Percentiles rank a stretch among this genome's conserved stretches.
phyloP scores from a whole-genome alignment of 2,329 filamentous ascomycete genomes.

The Rasamsonia emersonii region DNA sequence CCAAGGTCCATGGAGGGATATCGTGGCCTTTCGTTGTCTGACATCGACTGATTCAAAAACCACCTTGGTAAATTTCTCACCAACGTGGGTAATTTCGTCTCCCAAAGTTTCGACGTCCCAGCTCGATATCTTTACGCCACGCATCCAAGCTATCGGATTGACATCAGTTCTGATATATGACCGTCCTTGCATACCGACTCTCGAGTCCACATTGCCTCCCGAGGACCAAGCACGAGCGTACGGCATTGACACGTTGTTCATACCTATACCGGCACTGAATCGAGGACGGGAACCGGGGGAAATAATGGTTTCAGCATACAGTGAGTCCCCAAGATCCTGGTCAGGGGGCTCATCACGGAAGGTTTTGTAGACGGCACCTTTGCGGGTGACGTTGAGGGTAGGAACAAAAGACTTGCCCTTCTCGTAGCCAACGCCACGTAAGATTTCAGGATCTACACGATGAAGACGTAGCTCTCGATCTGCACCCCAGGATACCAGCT shows the following conservation, averaged over 20 bases:
- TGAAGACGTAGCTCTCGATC: constrained; percentile 77
- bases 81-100: constrained; percentile 54
- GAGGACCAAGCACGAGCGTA: constrained; percentile 42
- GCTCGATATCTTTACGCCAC: constrained; percentile 52
- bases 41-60: constrained; percentile 52
- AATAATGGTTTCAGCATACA: constrained; percentile 21
- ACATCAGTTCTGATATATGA: constrained; percentile 41
- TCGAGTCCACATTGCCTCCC: constrained; percentile 40
- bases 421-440: constrained; percentile 62
- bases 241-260: constrained; percentile 44
- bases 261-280: constrained; percentile 30
- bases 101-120: constrained; percentile 48
- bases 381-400: constrained; percentile 65
- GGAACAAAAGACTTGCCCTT: constrained; percentile 59
- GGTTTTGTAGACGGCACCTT: constrained; percentile 75
- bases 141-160: constrained; percentile 57
- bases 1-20: constrained; percentile 55
- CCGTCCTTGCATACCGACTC: constrained; percentile 40
- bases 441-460: constrained; percentile 55
- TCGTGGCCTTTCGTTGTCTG: constrained; percentile 43
- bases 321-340: constrained; percentile 45
- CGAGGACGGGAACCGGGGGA: constrained; percentile 17
- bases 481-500: constrained; percentile 85
- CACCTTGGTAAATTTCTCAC: constrained; percentile 53
- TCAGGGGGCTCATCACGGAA: constrained; percentile 65